Percentiles rank a stretch among this genome's conserved stretches.
Conservation (phyloP, 805 yeast genomes). For the Pachysolen tannophilus region DNA sequence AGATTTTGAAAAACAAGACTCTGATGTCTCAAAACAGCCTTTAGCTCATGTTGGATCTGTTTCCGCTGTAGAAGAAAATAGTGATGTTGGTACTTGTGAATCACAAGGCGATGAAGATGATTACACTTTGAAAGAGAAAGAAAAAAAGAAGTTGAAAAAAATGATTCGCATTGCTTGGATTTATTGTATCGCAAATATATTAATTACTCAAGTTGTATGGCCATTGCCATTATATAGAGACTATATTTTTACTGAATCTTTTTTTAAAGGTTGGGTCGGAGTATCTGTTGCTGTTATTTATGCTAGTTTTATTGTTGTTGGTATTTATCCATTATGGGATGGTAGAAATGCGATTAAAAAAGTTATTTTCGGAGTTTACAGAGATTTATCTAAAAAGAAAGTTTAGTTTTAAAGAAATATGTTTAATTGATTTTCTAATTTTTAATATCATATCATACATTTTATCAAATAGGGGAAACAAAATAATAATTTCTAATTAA, state of each 20-base stretch:
- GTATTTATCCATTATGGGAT: conserved; percentile 40
- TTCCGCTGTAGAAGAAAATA: conserved; percentile 33
- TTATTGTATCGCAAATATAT: conserved; percentile 18
- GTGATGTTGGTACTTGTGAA: conserved; percentile 26
- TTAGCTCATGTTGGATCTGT: conserved; percentile 32
- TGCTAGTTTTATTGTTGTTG: no score
- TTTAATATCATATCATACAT: no score
- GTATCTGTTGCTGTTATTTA: conserved; percentile 25
- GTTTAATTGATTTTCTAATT: no score
- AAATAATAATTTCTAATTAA: no score
- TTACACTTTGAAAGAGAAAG: conserved; percentile 20
- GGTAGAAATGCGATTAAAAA: conserved; percentile 23
- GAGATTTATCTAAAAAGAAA: no score
- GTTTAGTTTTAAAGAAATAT: no score
- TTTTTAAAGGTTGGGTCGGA: conserved; percentile 29
- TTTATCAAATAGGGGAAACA: no score
- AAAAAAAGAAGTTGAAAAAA: conserved; percentile 16
- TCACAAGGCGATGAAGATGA: conserved; percentile 21
- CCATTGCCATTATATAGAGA: conserved; percentile 35
- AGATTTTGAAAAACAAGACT: no score
- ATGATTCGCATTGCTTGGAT: conserved; percentile 19
- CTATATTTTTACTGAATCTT: conserved; percentile 28
- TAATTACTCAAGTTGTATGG: conserved; percentile 20
- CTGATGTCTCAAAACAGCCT: background rate
- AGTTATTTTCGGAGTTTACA: no score